Evolutionary conservation across 2,329 filamentous ascomycete genomes (phyloP), one percentile per base, ranked within the genome.

Genomic region (Phaeoacremonium minimum): DNA sequence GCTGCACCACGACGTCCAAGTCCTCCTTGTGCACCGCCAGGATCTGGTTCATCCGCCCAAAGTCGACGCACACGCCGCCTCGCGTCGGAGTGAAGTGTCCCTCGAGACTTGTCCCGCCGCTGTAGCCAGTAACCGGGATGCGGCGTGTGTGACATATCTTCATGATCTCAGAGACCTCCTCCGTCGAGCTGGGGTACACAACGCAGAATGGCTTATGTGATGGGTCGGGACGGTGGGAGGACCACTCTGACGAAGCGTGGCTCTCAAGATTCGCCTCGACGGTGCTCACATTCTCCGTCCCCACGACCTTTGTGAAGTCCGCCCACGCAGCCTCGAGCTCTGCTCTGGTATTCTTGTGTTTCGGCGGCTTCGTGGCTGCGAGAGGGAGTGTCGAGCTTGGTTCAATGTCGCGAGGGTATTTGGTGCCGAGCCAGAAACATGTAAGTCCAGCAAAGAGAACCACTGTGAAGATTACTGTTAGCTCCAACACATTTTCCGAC

Each of bases 81-180:
- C 81, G 70, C 13, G 88, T 95, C 3, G 88, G 79, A 2, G 87
- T 81, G 60, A 86, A 95, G 60, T 95, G 87, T 2, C 90, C 90
- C 62, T 96, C 90, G 19, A 96, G 68, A 51, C 85, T 90, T 7
- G 90, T 95, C 20, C 90, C 90, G 30, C 90, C 90, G 39, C 83
- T 88, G 64, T 89, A 95, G 4, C 83, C 84, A 4, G 87, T 90
- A 16, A 95, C 87, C 5, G 90, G 90, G 44, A 96, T 93, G 38
- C 73, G 73, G 28, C 90, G 73, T 52, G 69, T 62, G 58, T 95
- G 87, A 65, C 90, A 95, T 38, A 95, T 66, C 65, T 91, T 90
- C 83, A 95, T 91, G 41, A 96, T 78, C 44, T 73, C 69, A n/a
- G 85, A 84, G 7, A 95, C 88, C 49, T 96, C 83, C 46, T 90